These are phyloP conservation scores for Micractinium conductrix DNA, from an alignment of 139 green algal species.

Conservation along the genomic window DNA sequence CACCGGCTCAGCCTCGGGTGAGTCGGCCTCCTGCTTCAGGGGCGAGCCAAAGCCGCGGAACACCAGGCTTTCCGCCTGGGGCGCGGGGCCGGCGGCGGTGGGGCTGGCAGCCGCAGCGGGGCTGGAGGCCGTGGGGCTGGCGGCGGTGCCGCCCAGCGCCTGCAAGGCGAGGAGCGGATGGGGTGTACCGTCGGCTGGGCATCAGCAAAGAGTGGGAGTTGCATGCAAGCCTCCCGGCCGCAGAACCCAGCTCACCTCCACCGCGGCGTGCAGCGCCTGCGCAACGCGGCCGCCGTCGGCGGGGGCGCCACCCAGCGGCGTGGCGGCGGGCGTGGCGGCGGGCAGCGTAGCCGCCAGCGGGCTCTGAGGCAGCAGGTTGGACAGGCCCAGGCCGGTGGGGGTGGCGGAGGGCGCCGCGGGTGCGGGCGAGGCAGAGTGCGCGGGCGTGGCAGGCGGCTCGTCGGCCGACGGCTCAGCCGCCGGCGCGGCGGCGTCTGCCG, in stretches of 20 bases:
- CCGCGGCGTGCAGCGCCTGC: conserved; percentile 13
- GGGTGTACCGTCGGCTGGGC: not conserved
- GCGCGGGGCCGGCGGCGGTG: not conserved
- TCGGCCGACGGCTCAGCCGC: not conserved
- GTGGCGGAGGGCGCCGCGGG: not conserved
- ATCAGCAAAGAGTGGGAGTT: not conserved
- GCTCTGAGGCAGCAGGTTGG: conserved; percentile 18
- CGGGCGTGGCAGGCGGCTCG: conserved; percentile 22
- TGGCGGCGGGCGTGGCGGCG: conserved; percentile 6
- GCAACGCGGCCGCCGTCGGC: not conserved
- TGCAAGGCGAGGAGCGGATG: not conserved
- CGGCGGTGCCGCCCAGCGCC: conserved; percentile 8
- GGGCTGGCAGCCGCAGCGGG: not conserved
- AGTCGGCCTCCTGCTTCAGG: conserved; percentile 4
- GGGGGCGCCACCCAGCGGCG: not conserved
- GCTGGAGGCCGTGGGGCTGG: not conserved
- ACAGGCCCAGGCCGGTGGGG: conserved; percentile 31
- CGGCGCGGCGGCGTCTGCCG: not conserved
- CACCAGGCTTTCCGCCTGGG: not conserved
- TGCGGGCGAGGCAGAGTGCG: not conserved
- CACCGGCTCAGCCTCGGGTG: not conserved
- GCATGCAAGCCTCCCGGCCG: not conserved
- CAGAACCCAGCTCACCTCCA: not conserved
- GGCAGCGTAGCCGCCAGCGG: not conserved
- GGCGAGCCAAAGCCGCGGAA: conserved; percentile 32